Base-by-base conservation (phyloP, 2,329 filamentous ascomycete species). In the Neocatenulostroma microsporum region DNA sequence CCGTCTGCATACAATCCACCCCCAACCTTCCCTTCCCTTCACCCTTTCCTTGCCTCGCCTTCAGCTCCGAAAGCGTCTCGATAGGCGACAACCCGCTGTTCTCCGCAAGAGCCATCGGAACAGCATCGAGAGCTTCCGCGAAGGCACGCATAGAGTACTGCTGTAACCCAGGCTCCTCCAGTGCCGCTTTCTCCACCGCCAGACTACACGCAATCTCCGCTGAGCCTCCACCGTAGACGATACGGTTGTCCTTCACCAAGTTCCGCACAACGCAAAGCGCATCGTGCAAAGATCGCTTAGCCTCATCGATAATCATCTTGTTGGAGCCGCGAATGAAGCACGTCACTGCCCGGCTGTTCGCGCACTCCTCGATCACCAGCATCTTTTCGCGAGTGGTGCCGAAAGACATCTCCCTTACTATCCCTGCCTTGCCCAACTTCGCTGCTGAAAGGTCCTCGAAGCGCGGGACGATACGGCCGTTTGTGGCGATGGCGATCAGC, bases 281-380 rank as follows among this genome's bases (percentile, higher is more conserved):
- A 64, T 98, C 91, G 62, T 98, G 93, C 41, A 98, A 74, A 32
- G 91, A 96, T 54, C 93, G 80, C 72, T 95, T 95, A 37, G 93
- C 93, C 67, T 98, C 93, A 58, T 98, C 93, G 61, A 98, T 96
- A 62, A 98, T 94, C 91, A 98, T 98, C 74, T 96, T 98, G 76
- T 98, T 98, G 73, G 86, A 94, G 56, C 91, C 91, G 56, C 91
- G 76, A 42, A 98, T 84, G 63, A 98, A 98, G 37, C 94, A 80
- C 3, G 91, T 98, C 42, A 98, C 93, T 29, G 91, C 91, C 55
- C 91, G 76, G 40, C 86, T 94, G 70, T 98, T 98, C 57, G 93
- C 91, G 60, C 91, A 98, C 67, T 98, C 91, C 68, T 98, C 93
- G 54, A 98, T 98, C 39, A 98, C 85, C 53, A 98, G 73, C 91